A percentile compares a stretch with the other conserved stretches of the same genome.
Conservation (phyloP, 2,329 filamentous ascomycete genomes). For the Colletotrichum sp. region DNA sequence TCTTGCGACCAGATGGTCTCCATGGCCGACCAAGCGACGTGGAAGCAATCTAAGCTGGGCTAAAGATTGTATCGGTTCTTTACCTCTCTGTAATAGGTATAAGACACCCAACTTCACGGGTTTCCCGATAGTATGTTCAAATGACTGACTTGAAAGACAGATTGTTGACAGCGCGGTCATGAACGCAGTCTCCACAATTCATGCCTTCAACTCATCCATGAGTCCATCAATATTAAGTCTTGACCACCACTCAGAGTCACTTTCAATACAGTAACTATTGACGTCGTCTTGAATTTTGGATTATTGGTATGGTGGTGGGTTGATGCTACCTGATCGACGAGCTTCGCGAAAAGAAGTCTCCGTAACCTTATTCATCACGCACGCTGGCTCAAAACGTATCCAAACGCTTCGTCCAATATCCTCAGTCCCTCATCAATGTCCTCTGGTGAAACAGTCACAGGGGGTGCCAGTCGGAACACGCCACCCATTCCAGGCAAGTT, state of each 20-base stretch:
- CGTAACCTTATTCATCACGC: neutral
- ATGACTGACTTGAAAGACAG: accelerated
- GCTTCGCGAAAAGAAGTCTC: neutral
- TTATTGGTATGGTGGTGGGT: accelerated
- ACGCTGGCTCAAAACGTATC: neutral
- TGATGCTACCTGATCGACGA: accelerated
- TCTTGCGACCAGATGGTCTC: neutral
- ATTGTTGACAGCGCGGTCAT: neutral
- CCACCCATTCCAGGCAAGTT: constrained; percentile 52
- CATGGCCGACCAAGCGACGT: neutral
- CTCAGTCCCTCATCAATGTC: constrained; percentile 49
- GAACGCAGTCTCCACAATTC: neutral
- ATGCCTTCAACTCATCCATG: accelerated
- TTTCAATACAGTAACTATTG: neutral
- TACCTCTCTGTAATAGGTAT: accelerated
- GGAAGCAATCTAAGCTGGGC: accelerated
- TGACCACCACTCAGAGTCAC: neutral
- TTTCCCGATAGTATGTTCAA: neutral
- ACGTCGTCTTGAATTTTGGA: accelerated
- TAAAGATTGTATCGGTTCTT: neutral
- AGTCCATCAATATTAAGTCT: neutral
- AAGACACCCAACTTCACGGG: accelerated
- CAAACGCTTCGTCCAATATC: constrained; percentile 57
- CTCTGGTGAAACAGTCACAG: constrained; percentile 51
- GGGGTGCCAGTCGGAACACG: constrained; percentile 55